Percentiles rank a stretch among this genome's conserved stretches.
Conservation (phyloP, 768 basidiomycete species). For the Tulasnella sp. region DNA sequence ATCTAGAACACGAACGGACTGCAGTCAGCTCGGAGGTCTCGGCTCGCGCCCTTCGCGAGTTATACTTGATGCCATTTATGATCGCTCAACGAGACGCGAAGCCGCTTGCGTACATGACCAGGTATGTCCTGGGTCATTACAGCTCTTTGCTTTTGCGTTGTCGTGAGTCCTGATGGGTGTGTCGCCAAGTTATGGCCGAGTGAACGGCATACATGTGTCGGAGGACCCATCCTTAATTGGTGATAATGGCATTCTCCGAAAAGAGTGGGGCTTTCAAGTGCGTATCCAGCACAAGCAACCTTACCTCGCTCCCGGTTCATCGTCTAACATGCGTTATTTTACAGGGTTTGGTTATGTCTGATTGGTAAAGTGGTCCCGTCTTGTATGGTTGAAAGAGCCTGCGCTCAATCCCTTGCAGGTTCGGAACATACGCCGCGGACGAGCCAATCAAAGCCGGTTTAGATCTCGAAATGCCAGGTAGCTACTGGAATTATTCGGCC, state of each 20-base stretch:
- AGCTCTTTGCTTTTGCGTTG: background rate
- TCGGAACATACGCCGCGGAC: constrained; percentile 36
- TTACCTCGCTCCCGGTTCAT: no score
- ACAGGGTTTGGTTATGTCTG: constrained; percentile 63
- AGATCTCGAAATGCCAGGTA: constrained; percentile 54
- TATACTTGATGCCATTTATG: constrained; percentile 56
- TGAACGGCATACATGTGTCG: constrained; percentile 57
- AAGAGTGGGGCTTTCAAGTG: constrained; percentile 52
- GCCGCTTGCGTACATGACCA: constrained; percentile 42
- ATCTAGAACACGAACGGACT: constrained; percentile 47
- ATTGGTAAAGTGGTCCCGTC: constrained; percentile 43
- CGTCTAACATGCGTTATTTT: constrained; percentile 36
- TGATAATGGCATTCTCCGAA: constrained; percentile 43
- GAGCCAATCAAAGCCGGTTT: constrained; percentile 49
- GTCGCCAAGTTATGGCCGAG: constrained; percentile 22
- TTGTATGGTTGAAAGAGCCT: background rate
- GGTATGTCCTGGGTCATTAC: background rate
- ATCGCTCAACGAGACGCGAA: constrained; percentile 11
- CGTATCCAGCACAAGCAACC: constrained; percentile 28
- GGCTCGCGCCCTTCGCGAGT: constrained; percentile 54
- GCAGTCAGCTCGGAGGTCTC: constrained; percentile 55
- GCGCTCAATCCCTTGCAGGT: no score
- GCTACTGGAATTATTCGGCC: no score
- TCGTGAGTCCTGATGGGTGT: background rate
- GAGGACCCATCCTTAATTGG: constrained; percentile 42